phyloP scores from a whole-genome alignment of 2,329 filamentous ascomycete genomes.

The Paramyrothecium sp. region DNA sequence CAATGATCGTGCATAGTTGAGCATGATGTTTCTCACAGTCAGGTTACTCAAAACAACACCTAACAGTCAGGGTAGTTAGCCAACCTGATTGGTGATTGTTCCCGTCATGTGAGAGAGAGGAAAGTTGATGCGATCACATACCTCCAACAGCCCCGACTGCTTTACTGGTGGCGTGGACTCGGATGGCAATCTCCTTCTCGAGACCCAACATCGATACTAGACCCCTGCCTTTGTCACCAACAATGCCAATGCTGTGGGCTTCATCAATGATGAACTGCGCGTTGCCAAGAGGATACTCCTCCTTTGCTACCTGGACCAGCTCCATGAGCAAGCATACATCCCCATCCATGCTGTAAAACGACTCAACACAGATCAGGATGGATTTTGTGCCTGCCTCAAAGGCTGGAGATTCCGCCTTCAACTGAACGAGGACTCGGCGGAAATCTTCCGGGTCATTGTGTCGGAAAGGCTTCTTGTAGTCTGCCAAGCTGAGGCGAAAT shows the following conservation, averaged over 20 bases:
- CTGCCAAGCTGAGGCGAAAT: slow-evolving; percentile 53
- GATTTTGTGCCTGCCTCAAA: slow-evolving; percentile 22
- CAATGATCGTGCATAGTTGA: background rate
- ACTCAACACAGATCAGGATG: slow-evolving; percentile 36
- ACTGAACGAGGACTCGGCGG: slow-evolving; percentile 24
- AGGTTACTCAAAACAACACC: too few relatives aligned
- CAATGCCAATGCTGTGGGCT: slow-evolving; percentile 49
- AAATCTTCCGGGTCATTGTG: slow-evolving; percentile 40
- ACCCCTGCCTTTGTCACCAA: slow-evolving; percentile 45
- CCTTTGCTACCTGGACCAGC: slow-evolving; percentile 29
- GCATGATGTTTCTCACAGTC: slow-evolving; percentile 2
- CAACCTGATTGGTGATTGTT: too few relatives aligned
- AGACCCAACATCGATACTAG: slow-evolving; percentile 46
- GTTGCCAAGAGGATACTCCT: slow-evolving; percentile 26
- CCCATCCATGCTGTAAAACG: slow-evolving; percentile 43
- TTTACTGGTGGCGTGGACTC: slow-evolving; percentile 51
- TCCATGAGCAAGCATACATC: slow-evolving; percentile 35
- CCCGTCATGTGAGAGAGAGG: slow-evolving; percentile 1
- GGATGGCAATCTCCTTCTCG: slow-evolving; percentile 44
- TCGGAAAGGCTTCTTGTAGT: slow-evolving; percentile 36
- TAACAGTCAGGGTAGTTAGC: too few relatives aligned
- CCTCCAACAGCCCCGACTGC: slow-evolving; percentile 26
- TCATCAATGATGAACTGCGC: slow-evolving; percentile 53
- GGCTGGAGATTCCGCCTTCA: slow-evolving; percentile 23
- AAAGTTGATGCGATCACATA: too few relatives aligned